Percentiles rank a stretch among this genome's conserved stretches.
Evolutionary conservation across 2,329 filamentous ascomycete species (phyloP).

Genomic region (Trichoderma koningiopsis): DNA sequence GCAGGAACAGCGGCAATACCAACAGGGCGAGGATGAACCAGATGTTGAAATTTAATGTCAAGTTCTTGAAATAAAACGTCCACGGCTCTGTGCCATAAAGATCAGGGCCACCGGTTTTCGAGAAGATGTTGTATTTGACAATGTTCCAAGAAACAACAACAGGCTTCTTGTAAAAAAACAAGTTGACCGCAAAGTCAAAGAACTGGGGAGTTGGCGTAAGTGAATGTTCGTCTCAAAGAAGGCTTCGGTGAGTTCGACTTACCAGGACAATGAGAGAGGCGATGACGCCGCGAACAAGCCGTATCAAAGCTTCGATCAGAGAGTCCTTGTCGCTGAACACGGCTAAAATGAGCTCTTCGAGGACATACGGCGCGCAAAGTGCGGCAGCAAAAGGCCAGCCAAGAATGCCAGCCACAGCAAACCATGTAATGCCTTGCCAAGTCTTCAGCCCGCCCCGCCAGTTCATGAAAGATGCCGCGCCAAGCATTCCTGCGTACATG

Average conservation of each 20-base stretch:
- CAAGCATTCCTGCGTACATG: constrained; percentile 91
- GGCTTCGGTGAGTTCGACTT: constrained; percentile 37
- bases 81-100: constrained; percentile 96
- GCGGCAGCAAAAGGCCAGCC: constrained; percentile 95
- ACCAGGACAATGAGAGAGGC: constrained; percentile 71
- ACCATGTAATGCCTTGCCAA: constrained; percentile 84
- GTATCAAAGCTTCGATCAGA: constrained; percentile 59
- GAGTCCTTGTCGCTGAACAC: constrained; percentile 58
- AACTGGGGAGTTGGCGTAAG: constrained; percentile 47
- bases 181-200: constrained; percentile 71
- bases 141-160: constrained; percentile 88
- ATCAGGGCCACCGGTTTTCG: constrained; percentile 76
- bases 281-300: constrained; percentile 67
- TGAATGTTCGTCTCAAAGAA: neutral
- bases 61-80: constrained; percentile 93
- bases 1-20: constrained; percentile 71
- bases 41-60: constrained; percentile 91
- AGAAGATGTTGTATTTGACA: constrained; percentile 92
- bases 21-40: constrained; percentile 83
- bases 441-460: constrained; percentile 80
- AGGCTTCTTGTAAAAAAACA: constrained; percentile 80
- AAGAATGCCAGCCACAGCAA: constrained; percentile 79
- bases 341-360: constrained; percentile 70
- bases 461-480: constrained; percentile 86
- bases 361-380: constrained; percentile 75